Percentiles rank a stretch among this genome's conserved stretches.
Evolutionary conservation across 1,284 basidiomycete genomes (phyloP).

Genomic region (Mycosarcoma mackinlayi): DNA sequence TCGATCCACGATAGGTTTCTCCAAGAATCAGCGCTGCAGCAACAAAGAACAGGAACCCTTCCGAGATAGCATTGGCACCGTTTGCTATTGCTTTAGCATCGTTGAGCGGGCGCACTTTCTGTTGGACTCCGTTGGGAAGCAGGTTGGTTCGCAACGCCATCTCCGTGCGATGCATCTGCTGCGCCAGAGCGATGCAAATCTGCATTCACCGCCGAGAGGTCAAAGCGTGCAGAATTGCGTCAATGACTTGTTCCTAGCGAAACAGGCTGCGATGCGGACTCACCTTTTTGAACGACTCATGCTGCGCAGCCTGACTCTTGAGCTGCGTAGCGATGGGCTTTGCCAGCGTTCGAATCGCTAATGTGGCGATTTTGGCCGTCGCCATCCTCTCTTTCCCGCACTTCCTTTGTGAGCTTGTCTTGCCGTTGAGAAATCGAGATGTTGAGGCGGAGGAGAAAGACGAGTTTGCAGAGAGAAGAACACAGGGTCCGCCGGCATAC

Average conservation of each 20-base stretch:
- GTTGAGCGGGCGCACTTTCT: slow-evolving; percentile 65
- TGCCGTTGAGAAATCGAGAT: background rate
- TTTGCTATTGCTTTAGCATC: slow-evolving; percentile 64
- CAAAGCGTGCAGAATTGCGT: background rate
- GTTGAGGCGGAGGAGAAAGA: background rate
- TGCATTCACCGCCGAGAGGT: background rate
- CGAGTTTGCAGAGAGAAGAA: slow-evolving; percentile 2
- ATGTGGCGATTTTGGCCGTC: slow-evolving; percentile 62
- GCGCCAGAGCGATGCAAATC: slow-evolving; percentile 63
- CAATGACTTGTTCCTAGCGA: no score
- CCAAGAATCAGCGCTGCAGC: slow-evolving; percentile 64
- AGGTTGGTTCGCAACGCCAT: slow-evolving; percentile 60
- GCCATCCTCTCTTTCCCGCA: no score
- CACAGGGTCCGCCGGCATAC: background rate
- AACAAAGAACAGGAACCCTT: slow-evolving; percentile 65
- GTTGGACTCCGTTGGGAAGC: slow-evolving; percentile 47
- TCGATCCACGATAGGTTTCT: slow-evolving; percentile 59
- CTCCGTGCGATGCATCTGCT: slow-evolving; percentile 62
- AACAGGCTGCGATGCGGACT: background rate
- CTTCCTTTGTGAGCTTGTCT: no score
- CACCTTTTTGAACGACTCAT: slow-evolving; percentile 60
- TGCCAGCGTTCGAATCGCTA: slow-evolving; percentile 64
- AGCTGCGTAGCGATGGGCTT: slow-evolving; percentile 67
- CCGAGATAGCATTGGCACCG: slow-evolving; percentile 64
- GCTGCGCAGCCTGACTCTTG: slow-evolving; percentile 62